Conservation (phyloP, 2,329 filamentous ascomycete species). For the Emergomyces pasteurianus region DNA sequence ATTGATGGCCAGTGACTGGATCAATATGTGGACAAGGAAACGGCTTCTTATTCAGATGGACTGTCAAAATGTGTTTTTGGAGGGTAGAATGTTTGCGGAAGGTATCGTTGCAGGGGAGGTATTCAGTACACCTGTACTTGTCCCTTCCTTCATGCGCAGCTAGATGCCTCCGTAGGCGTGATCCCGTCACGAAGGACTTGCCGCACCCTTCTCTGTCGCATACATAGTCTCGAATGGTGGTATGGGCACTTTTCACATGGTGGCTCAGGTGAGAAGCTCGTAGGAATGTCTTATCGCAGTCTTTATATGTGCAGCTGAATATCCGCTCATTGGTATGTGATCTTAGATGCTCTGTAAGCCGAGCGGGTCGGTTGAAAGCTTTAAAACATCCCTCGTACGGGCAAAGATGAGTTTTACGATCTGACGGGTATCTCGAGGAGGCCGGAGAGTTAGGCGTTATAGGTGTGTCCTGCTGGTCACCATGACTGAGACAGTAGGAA, state of each 20-base stretch:
- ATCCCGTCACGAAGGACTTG: constrained; percentile 71
- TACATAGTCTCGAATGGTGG: constrained; percentile 53
- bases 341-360: constrained; percentile 66
- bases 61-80: constrained; percentile 65
- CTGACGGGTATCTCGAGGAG: constrained; percentile 45
- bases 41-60: constrained; percentile 60
- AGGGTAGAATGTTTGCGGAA: constrained; percentile 85
- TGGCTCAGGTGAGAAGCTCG: constrained; percentile 77
- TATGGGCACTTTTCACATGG: constrained; percentile 74
- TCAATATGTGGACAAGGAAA: constrained; percentile 57
- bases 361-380: constrained; percentile 75
- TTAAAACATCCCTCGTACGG: constrained; percentile 63
- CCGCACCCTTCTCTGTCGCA: constrained; percentile 63
- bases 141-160: constrained; percentile 69
- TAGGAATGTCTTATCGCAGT: constrained; percentile 72
- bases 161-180: constrained; percentile 63
- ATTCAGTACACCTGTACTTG: constrained; percentile 60
- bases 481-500: constrained; percentile 21
- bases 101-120: constrained; percentile 57
- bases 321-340: constrained; percentile 79
- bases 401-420: constrained; percentile 66
- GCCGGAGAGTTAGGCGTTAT: constrained; percentile 39
- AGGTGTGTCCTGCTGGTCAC: constrained; percentile 33
- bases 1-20: constrained; percentile 42
- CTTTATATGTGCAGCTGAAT: constrained; percentile 57